Evolutionary conservation across 169 alveolate species (phyloP), one percentile per base, ranked within the genome.

Genomic region (Plasmodium billcollinsi): DNA sequence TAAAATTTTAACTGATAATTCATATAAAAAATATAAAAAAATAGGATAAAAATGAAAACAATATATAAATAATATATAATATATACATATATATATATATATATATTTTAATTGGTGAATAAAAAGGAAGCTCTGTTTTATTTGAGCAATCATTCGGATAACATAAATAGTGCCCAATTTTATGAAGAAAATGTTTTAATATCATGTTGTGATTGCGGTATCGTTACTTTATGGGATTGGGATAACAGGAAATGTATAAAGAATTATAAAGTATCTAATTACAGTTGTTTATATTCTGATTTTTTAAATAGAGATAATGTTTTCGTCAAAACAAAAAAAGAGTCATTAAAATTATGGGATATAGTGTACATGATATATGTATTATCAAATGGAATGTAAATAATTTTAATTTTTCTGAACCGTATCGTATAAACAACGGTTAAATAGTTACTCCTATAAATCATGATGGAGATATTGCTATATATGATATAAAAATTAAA

Each of bases 251-350:
- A 29, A 74, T 58, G 88, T 63, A 56, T 63, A 9, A 45, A 29
- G 26, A 74, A 74, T 49, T 74, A 74, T 63, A 74, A 58, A 50
- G 88, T 74, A 20, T 74, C 88, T 58, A 59, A 74, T 74, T 50
- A 74, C 45, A 59, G 73, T 43, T 71, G 73, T 29, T n/a, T 74
- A 49, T 74, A 74, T 59, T 63, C 73, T 4, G 21, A 49, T 18
- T 12, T 26, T 18, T 74, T 74, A 58, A 52, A 74, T 59, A 59
- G 61, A 39, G 88, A 74, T 20, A 20, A 56, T 12, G 39, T 74
- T 74, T 74, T 58, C 21, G 88, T 74, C 7, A 74, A 74, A 74
- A 74, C 88, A 33, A 74, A 74, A 58, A 73, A 74, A 74, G 88
- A 73, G 14, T 74, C 73, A 66, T 63, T 74, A 58, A 74, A 59